These are phyloP conservation scores for Datura wrightii DNA, from an alignment of 257 asterid genomes.

Conservation along the genomic window DNA sequence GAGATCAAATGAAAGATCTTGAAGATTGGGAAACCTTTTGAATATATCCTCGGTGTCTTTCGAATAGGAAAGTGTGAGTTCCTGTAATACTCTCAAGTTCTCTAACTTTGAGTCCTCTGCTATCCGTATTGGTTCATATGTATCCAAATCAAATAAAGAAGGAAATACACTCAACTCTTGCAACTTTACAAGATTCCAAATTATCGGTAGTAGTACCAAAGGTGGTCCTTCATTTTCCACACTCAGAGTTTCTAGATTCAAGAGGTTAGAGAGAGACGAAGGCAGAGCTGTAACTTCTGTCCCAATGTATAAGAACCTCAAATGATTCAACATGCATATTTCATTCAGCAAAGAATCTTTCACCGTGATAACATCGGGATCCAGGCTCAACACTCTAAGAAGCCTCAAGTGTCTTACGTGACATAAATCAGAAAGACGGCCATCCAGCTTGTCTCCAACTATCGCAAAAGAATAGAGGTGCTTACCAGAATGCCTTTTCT, in stretches of 20 bases:
- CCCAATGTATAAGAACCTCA: not conserved
- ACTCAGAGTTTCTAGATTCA: not conserved
- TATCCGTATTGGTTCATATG: too few relatives aligned
- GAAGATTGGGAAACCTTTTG: slow-evolving; percentile 24
- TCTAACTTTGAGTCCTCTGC: not conserved
- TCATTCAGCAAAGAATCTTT: slow-evolving; percentile 28
- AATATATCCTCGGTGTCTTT: not conserved
- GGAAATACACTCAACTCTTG: not conserved
- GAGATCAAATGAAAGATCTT: accelerated
- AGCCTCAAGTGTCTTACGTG: slow-evolving; percentile 26
- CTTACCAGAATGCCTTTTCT: slow-evolving; percentile 30
- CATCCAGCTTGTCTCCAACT: not conserved
- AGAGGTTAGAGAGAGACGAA: not conserved
- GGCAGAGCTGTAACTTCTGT: not conserved
- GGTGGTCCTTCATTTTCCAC: not conserved
- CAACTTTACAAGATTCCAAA: slow-evolving; percentile 6
- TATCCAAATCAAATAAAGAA: not conserved
- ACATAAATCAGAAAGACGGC: too few relatives aligned
- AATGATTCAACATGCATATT: not conserved
- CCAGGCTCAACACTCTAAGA: accelerated
- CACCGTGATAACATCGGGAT: not conserved
- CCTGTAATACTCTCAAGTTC: not conserved
- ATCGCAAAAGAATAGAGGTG: not conserved
- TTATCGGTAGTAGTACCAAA: not conserved
- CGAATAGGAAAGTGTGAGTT: not conserved